Conservation (phyloP, 495 filamentous ascomycete genomes). For the Sporormia fimetaria region DNA sequence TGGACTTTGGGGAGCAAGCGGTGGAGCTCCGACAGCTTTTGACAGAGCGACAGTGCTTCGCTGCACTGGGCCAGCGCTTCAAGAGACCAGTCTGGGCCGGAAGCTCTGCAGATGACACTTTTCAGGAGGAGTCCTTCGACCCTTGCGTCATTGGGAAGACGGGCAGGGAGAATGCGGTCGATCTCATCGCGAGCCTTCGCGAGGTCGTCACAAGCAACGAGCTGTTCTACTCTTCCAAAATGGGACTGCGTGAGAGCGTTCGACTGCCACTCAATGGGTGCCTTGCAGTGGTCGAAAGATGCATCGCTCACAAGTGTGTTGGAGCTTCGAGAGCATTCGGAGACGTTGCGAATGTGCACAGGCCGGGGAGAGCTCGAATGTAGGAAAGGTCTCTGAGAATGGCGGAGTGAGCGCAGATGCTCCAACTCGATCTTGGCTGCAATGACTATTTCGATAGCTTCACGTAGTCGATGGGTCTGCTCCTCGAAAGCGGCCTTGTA, state of each 20-base stretch:
- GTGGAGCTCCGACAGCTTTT: conserved; percentile 1
- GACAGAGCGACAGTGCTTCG: conserved; percentile 8
- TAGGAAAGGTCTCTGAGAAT: neutral
- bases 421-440: conserved; percentile 19
- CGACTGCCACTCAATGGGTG: neutral
- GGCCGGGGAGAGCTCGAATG: no score
- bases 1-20: conserved; percentile 6
- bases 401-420: conserved; percentile 2
- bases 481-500: conserved; percentile 9
- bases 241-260: neutral
- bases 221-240: neutral
- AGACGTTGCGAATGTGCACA: no score
- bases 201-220: neutral
- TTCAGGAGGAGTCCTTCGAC: conserved; percentile 14
- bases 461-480: conserved; percentile 1
- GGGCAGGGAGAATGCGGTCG: conserved; percentile 1
- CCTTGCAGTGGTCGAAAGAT: no score
- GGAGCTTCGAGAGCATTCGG: no score
- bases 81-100: conserved; percentile 3
- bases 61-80: conserved; percentile 12
- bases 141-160: neutral
- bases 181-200: conserved; percentile 2
- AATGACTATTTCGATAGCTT: conserved; percentile 7
- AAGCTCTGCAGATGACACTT: neutral
- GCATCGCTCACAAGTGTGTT: no score